Conservation (phyloP, 1,284 basidiomycete genomes). For the Coriolopsis trogii region DNA sequence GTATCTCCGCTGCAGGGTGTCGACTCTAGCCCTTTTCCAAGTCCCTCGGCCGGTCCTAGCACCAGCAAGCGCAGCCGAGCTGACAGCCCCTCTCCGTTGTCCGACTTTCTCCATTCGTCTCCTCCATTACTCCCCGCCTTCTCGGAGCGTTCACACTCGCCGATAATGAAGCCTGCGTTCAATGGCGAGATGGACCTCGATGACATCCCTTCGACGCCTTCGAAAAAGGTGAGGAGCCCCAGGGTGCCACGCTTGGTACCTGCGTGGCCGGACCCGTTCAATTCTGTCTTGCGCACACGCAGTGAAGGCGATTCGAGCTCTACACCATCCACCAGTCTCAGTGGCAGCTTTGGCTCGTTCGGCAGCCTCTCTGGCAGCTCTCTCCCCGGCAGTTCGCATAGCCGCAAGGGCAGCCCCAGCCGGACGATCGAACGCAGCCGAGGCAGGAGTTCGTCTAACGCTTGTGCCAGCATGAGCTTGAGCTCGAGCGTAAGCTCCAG, state of each 20-base stretch:
- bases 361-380: conserved; percentile 8
- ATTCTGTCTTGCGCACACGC: not conserved
- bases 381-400: conserved; percentile 23
- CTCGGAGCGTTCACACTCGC: not conserved
- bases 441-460: conserved; percentile 14
- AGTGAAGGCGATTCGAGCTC: not conserved
- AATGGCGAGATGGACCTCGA: conserved; percentile 9
- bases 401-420: conserved; percentile 15
- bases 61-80: not conserved
- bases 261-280: conserved; percentile 4
- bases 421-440: conserved; percentile 3
- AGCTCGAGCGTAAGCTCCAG: conserved; percentile 13
- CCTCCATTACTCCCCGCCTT: conserved; percentile 1
- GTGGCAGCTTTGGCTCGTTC: conserved; percentile 2
- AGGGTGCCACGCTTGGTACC: not conserved
- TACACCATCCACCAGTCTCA: conserved; percentile 4
- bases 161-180: not conserved
- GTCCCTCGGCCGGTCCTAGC: conserved; percentile 4
- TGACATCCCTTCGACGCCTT: not conserved
- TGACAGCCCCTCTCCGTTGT: not conserved
- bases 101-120: not conserved
- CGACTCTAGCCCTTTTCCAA: conserved; percentile 7
- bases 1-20: not conserved
- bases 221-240: not conserved
- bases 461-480: conserved; percentile 3